phyloP scores from a whole-genome alignment of 768 basidiomycete species.

The Cystofilobasidium macerans region DNA sequence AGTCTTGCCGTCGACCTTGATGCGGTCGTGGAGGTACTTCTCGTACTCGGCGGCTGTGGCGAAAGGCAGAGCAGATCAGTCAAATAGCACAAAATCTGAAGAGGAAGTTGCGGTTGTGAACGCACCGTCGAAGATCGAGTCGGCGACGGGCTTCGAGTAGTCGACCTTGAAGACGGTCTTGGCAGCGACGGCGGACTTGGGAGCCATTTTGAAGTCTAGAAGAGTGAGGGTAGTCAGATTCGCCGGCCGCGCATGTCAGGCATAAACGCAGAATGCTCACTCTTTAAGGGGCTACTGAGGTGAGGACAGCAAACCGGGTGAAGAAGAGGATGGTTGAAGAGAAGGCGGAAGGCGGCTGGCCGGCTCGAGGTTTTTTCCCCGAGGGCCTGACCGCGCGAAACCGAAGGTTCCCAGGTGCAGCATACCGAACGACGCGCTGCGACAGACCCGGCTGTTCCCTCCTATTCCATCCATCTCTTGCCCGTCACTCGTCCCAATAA shows the following conservation, averaged over 20 bases:
- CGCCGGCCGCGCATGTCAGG: background rate
- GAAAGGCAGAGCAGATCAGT: constrained; percentile 14
- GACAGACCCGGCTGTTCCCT: too few species aligned
- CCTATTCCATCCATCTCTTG: too few species aligned
- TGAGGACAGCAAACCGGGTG: constrained; percentile 5
- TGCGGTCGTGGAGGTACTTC: constrained; percentile 45
- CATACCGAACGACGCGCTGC: too few species aligned
- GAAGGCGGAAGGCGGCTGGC: background rate
- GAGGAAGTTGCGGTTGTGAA: too few species aligned
- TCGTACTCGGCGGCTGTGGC: constrained; percentile 55
- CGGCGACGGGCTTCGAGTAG: constrained; percentile 28
- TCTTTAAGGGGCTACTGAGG: background rate
- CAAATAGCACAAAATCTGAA: background rate
- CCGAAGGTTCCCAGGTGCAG: too few species aligned
- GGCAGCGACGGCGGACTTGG: constrained; percentile 21
- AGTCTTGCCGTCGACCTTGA: constrained; percentile 53
- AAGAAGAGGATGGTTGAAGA: background rate
- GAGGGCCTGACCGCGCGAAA: too few species aligned
- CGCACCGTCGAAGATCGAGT: constrained; percentile 22
- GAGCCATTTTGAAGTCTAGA: constrained; percentile 12
- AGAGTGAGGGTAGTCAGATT: background rate
- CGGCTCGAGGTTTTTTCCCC: too few species aligned
- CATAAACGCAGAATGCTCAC: background rate
- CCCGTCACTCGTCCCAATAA: too few species aligned
- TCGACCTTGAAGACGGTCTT: constrained; percentile 28